Evolutionary conservation across 2,329 filamentous ascomycete species (phyloP), one percentile per base, ranked within the genome.

Genomic region (Aspergillus novofumigatus): DNA sequence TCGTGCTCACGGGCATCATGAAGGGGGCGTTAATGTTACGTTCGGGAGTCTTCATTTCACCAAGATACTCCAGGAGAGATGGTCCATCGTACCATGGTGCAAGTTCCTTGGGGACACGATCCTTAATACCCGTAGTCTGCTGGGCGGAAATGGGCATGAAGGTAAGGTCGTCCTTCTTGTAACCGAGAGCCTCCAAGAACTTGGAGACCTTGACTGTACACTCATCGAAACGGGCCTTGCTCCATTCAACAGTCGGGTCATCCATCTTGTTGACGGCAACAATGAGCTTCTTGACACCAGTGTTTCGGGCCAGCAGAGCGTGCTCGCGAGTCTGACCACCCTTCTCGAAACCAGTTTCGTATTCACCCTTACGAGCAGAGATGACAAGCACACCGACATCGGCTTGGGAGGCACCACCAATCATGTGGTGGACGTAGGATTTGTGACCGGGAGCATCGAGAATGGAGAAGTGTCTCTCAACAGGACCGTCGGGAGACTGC

Each of bases 211-310:
- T 99, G 64, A 87, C 87, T 3, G 87, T 92, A 76, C 94, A 99
- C 78, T 99, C 94, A 69, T 91, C 87, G 80, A 91, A 99, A 56
- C 94, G 88, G 44, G 90, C 90, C 67, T 97, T 86, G 54, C 90
- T 94, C 95, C 95, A 99, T 70, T 96, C 86, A 52, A 99, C 95
- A 2, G 94, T 99, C 10, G 88, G 81, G 72, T 99, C 94, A 72
- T 99, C 94, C 95, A 99, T 99, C 83, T 99, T 99, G 85, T 99
- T 99, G 73, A 97, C 92, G 53, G 84, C 94, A 29, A 99, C 88
- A 49, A 97, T 82, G 55, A 99, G 83, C 79, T 97, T 97, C 83
- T 96, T 96, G 59, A 99, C 94, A 77, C 94, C 94, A 73, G 96
- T 93, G 0, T 95, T 99, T 80, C 97, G 96, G 65, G 95, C 95